Evolutionary conservation across 352 stramenopile species (phyloP), one percentile per base, ranked within the genome.

Genomic region (Globisporangium paroecandrum): DNA sequence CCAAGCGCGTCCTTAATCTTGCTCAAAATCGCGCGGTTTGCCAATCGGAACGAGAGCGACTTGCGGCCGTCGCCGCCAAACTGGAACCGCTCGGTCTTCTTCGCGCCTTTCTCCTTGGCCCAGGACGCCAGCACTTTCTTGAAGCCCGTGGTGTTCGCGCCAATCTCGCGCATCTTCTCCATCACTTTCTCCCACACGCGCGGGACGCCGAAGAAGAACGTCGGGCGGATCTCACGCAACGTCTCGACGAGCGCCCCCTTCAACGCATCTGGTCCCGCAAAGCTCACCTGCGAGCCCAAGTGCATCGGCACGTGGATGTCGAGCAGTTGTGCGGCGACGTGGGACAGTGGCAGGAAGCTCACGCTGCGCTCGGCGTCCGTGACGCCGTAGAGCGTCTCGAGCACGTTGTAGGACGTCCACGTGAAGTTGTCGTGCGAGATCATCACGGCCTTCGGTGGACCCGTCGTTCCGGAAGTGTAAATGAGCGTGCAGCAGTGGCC

Each of bases 101-200:
- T 72, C 54, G 74, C 76, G 6, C 81, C 85, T 46, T 86, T 74
- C 34, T 69, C 69, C 73, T 97, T 97, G 25, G 93, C 94, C 87
- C 89, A 97, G 22, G 74, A 81, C 32, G 87, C 69, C 4, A 98
- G 65, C 18, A 77, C 87, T 68, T 97, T 96, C 74, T 95, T 97
- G 53, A 96, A 64, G 13, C 87, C 87, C 25, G 72, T 92, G 32
- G 81, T 95, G 34, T 66, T 71, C 72, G 57, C 29, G 72, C 78
- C 78, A 38, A 83, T 83, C 36, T 84, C 81, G 61, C 78, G 75
- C 64, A 96, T 88, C 49, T 82, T 83, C 58, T 94, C 89, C 78
- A 91, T 87, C 66, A 96, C 82, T 68, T 95, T 95, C 69, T 96
- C 89, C 85, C 85, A 96, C 43, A 96, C 87, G 54, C 88, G 85